These are phyloP conservation scores for Aspergillus fijiensis DNA, from an alignment of 2,329 filamentous ascomycete genomes.

Conservation along the genomic window DNA sequence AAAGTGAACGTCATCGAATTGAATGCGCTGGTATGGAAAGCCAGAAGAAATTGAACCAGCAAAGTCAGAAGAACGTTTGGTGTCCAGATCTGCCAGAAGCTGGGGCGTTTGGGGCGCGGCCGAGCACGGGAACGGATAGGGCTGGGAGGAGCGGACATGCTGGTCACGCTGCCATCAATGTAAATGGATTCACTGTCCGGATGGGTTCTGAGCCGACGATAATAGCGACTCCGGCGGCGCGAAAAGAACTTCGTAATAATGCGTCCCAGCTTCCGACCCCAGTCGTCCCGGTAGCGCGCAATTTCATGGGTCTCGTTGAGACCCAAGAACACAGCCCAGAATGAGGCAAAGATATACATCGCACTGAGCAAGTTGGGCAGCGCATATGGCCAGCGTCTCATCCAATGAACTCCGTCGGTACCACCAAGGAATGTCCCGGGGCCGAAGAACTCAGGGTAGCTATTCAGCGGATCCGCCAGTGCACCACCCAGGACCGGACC, in stretches of 20 bases:
- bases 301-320: conserved; percentile 59
- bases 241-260: conserved; percentile 31
- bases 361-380: conserved; percentile 68
- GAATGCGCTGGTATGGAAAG: conserved; percentile 73
- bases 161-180: conserved; percentile 28
- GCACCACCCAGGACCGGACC: conserved; percentile 63
- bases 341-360: conserved; percentile 57
- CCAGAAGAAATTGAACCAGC: conserved; percentile 65
- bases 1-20: conserved; percentile 76
- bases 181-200: conserved; percentile 34
- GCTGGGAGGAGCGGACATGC: conserved; percentile 28
- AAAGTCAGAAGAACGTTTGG: conserved; percentile 58
- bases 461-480: conserved; percentile 64
- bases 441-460: conserved; percentile 63
- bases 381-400: conserved; percentile 65
- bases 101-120: conserved; percentile 43
- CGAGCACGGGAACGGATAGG: conserved; percentile 24
- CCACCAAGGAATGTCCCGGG: conserved; percentile 58
- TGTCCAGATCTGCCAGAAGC: conserved; percentile 54
- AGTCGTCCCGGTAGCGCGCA: conserved; percentile 41
- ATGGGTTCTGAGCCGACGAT: conserved; percentile 34
- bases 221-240: conserved; percentile 29
- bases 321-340: conserved; percentile 59
- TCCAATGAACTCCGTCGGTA: conserved; percentile 61
- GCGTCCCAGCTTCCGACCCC: conserved; percentile 42